Conservation (phyloP, 2,329 filamentous ascomycete species). For the Fusarium clavum region DNA sequence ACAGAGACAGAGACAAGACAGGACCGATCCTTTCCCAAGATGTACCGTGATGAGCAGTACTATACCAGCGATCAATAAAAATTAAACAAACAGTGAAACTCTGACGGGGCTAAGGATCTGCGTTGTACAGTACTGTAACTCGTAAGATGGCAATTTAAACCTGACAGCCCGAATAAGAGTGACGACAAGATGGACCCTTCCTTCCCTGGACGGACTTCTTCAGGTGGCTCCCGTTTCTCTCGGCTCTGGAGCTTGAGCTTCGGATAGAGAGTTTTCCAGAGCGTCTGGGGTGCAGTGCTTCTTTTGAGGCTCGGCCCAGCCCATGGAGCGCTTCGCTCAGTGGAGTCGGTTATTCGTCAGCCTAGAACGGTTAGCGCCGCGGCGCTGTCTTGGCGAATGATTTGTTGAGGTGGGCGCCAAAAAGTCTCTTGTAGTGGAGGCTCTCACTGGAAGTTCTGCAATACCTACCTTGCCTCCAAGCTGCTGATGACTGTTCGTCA, state of each 20-base stretch:
- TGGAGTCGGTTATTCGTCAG: not conserved
- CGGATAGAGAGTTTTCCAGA: not conserved
- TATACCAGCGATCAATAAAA: not conserved
- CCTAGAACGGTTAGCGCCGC: not conserved
- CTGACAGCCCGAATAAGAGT: conserved; percentile 1
- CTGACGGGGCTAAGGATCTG: conserved; percentile 20
- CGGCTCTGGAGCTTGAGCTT: not conserved
- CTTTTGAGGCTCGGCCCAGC: conserved; percentile 11
- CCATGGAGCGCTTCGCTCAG: not conserved
- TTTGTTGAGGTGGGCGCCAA: conserved; percentile 2
- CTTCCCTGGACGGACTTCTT: conserved; percentile 3
- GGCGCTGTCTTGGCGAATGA: conserved; percentile 1
- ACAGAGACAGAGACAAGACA: not conserved
- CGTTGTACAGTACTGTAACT: conserved; percentile 3
- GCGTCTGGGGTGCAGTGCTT: not conserved
- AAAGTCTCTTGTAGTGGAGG: not conserved
- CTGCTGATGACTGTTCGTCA: conserved; percentile 2
- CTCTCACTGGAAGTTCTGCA: not conserved
- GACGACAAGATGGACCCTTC: not conserved
- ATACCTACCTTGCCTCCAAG: not conserved
- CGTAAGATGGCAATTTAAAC: conserved; percentile 22
- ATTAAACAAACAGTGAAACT: conserved; percentile 11
- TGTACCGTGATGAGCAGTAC: not conserved
- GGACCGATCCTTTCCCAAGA: conserved; percentile 21
- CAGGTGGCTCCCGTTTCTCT: not conserved